phyloP scores from a whole-genome alignment of 148 eudicot genomes.

The Nyssa sinensis region DNA sequence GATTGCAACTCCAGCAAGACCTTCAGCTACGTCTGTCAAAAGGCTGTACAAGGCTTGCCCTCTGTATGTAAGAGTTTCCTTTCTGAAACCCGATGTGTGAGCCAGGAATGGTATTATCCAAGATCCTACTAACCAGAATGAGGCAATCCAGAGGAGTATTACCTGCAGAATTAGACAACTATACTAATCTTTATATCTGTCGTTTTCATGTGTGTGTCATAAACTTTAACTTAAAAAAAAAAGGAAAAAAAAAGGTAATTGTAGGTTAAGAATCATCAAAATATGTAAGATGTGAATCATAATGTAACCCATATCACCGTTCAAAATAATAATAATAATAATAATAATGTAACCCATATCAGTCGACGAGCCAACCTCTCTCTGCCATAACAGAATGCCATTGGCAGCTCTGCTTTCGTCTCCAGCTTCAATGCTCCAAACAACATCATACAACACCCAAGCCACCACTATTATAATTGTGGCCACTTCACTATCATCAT shows the following conservation, averaged over 20 bases:
- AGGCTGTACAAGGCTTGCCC: slow-evolving; percentile 79
- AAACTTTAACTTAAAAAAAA: neutral
- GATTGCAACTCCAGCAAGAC: slow-evolving; percentile 73
- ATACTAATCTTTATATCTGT: neutral
- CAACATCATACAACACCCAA: too few relatives aligned
- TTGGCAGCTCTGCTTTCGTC: too few relatives aligned
- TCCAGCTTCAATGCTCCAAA: too few relatives aligned
- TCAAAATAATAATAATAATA: too few relatives aligned
- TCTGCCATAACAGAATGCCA: too few relatives aligned
- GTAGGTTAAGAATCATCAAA: too few relatives aligned
- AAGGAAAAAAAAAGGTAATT: neutral
- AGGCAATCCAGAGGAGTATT: slow-evolving; percentile 66
- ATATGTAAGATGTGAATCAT: too few relatives aligned
- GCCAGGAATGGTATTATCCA: slow-evolving; percentile 80
- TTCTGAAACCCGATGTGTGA: slow-evolving; percentile 61
- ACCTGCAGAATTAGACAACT: slow-evolving; percentile 39
- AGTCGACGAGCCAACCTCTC: too few relatives aligned
- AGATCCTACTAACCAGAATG: slow-evolving; percentile 67
- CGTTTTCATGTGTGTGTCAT: neutral
- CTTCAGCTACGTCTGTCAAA: slow-evolving; percentile 63
- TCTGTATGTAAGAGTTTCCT: slow-evolving; percentile 58
- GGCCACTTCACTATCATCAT: too few relatives aligned
- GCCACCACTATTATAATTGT: too few relatives aligned
- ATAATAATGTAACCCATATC: too few relatives aligned
- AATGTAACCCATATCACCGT: too few relatives aligned